These are phyloP conservation scores for Myriosclerotinia scirpicola DNA, from an alignment of 2,329 filamentous ascomycete genomes.

Conservation along the genomic window DNA sequence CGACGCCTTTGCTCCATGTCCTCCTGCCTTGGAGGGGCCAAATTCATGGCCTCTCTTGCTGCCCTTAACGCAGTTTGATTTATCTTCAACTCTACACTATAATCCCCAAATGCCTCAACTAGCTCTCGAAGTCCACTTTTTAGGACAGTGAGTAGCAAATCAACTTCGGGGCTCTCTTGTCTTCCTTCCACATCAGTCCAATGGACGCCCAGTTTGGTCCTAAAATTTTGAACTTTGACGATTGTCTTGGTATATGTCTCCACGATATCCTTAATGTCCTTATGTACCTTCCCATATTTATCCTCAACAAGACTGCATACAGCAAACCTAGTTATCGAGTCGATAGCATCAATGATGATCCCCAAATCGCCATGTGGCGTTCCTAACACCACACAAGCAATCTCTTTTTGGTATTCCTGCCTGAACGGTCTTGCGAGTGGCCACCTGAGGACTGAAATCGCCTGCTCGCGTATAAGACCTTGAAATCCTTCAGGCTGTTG, in stretches of 20 bases:
- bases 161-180: constrained; percentile 63
- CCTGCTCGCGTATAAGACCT: constrained; percentile 15
- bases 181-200: constrained; percentile 71
- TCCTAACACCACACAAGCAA: constrained; percentile 69
- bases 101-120: constrained; percentile 71
- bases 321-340: constrained; percentile 66
- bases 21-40: constrained; percentile 12
- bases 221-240: constrained; percentile 67
- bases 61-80: constrained; percentile 68
- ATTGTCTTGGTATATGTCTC: constrained; percentile 70
- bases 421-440: constrained; percentile 69
- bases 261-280: constrained; percentile 73
- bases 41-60: constrained; percentile 61
- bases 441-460: constrained; percentile 42
- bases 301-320: constrained; percentile 78
- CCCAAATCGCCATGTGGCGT: constrained; percentile 68
- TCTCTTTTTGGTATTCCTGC: constrained; percentile 63
- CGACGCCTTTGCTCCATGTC: constrained; percentile 18
- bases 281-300: constrained; percentile 79
- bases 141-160: constrained; percentile 64
- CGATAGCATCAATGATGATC: constrained; percentile 69
- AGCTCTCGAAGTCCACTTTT: constrained; percentile 65
- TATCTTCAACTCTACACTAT: constrained; percentile 68
- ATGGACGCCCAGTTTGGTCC: constrained; percentile 59
- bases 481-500: constrained; percentile 7